Conservation (phyloP, 805 yeast genomes). For the Saturnispora ahearnii region DNA sequence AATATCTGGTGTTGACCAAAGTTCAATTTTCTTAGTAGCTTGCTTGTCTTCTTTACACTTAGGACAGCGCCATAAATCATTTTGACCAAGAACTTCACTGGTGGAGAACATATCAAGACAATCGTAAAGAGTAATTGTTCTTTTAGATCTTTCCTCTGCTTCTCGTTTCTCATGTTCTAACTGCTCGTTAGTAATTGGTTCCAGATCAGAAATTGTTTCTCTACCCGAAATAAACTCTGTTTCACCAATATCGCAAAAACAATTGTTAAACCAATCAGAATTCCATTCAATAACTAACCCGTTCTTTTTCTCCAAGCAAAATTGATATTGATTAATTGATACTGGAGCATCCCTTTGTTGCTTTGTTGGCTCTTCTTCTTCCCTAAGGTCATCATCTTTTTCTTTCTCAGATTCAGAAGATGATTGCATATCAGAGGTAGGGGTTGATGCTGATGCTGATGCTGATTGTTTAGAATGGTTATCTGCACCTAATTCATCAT, state of each 20-base stretch:
- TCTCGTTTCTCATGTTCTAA: conserved; percentile 38
- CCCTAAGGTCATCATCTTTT: background rate
- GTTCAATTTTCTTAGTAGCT: conserved; percentile 82
- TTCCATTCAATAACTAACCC: conserved; percentile 66
- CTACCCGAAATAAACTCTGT: conserved; percentile 38
- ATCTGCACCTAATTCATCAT: background rate
- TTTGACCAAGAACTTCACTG: conserved; percentile 78
- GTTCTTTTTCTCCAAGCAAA: conserved; percentile 19
- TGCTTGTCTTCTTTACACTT: conserved; percentile 79
- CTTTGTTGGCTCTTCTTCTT: background rate
- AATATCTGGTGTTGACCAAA: conserved; percentile 93
- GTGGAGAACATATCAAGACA: conserved; percentile 68
- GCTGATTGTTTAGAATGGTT: background rate
- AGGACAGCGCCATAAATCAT: conserved; percentile 93
- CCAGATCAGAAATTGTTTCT: conserved; percentile 50
- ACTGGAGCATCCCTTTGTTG: background rate
- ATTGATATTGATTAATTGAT: conserved; percentile 18
- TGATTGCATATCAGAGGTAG: background rate
- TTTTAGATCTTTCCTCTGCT: conserved; percentile 23
- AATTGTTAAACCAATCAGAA: conserved; percentile 35
- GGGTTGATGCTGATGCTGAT: background rate
- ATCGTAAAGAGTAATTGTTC: conserved; percentile 53
- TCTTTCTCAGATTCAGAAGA: background rate
- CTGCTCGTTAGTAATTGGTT: conserved; percentile 42
- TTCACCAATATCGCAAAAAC: conserved; percentile 42